These are phyloP conservation scores for Ceriops tagal DNA, from an alignment of 345 rosid species.

Conservation along the genomic window DNA sequence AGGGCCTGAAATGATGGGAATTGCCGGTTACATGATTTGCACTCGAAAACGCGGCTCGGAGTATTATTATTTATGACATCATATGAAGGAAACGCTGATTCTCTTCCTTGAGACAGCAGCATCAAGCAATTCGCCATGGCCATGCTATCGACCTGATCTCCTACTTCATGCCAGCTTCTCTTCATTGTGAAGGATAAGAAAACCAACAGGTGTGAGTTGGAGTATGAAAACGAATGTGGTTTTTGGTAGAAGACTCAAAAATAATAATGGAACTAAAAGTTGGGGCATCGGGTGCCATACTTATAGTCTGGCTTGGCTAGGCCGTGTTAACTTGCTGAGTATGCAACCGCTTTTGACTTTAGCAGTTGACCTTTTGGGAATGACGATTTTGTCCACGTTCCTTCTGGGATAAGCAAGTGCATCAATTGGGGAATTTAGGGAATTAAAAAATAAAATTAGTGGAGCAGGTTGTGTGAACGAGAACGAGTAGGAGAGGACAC, in stretches of 20 bases:
- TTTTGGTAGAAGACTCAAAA: neutral
- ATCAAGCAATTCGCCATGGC: slow-evolving; percentile 57
- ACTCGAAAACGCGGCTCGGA: slow-evolving; percentile 50
- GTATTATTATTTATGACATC: neutral
- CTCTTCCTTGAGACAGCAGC: slow-evolving; percentile 38
- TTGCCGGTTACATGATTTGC: slow-evolving; percentile 62
- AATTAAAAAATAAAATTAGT: neutral
- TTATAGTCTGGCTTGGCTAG: slow-evolving; percentile 15
- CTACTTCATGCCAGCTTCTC: slow-evolving; percentile 35
- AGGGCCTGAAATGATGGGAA: slow-evolving; percentile 63
- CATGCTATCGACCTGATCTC: slow-evolving; percentile 27
- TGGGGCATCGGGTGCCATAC: neutral
- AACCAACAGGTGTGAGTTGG: neutral
- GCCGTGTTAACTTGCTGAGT: slow-evolving; percentile 7
- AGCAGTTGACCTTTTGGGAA: slow-evolving; percentile 31
- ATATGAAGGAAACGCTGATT: neutral
- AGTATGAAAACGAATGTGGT: neutral
- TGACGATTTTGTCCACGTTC: slow-evolving; percentile 31
- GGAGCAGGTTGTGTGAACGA: no score
- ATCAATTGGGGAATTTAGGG: slow-evolving; percentile 3
- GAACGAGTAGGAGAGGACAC: slow-evolving; percentile 6
- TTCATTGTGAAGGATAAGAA: slow-evolving; percentile 32
- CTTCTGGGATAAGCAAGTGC: slow-evolving; percentile 4
- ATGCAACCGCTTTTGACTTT: slow-evolving; percentile 24
- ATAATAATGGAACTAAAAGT: neutral